These are phyloP conservation scores for Ceratocystiopsis minuta DNA, from an alignment of 2,329 filamentous ascomycete species.

Conservation along the genomic window DNA sequence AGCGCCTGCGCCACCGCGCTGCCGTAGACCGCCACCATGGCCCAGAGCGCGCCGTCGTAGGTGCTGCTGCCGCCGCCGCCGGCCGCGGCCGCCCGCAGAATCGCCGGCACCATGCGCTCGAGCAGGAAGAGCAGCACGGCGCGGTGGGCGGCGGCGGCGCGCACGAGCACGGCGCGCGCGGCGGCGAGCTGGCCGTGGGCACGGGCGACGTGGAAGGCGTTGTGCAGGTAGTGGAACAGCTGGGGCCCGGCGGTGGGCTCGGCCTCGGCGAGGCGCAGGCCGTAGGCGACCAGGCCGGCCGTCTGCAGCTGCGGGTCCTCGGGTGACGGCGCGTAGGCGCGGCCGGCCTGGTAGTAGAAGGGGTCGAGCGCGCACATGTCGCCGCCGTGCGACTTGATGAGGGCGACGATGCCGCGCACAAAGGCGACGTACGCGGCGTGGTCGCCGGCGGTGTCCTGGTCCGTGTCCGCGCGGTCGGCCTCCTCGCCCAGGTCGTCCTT, in stretches of 20 bases:
- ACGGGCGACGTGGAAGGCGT: conserved; percentile 37
- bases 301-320: conserved; percentile 39
- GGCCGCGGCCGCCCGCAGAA: conserved; percentile 22
- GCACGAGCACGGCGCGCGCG: conserved; percentile 26
- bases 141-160: conserved; percentile 27
- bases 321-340: conserved; percentile 34
- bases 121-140: conserved; percentile 30
- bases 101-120: conserved; percentile 35
- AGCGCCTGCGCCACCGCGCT: conserved; percentile 23
- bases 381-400: conserved; percentile 34
- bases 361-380: conserved; percentile 35
- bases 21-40: conserved; percentile 32
- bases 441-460: conserved; percentile 9
- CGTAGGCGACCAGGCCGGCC: conserved; percentile 37
- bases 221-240: conserved; percentile 38
- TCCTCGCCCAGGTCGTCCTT: conserved; percentile 28
- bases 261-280: conserved; percentile 33
- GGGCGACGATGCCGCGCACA: conserved; percentile 30
- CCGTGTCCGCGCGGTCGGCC: too few species aligned
- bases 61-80: conserved; percentile 4
- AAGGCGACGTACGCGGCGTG: conserved; percentile 33
- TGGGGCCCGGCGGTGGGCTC: conserved; percentile 28
- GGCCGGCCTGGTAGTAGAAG: conserved; percentile 38
- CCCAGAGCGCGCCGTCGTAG: conserved; percentile 19
- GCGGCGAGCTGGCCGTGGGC: conserved; percentile 28